phyloP scores from a whole-genome alignment of 2,329 filamentous ascomycete genomes.

The Sporothrix pallida region DNA sequence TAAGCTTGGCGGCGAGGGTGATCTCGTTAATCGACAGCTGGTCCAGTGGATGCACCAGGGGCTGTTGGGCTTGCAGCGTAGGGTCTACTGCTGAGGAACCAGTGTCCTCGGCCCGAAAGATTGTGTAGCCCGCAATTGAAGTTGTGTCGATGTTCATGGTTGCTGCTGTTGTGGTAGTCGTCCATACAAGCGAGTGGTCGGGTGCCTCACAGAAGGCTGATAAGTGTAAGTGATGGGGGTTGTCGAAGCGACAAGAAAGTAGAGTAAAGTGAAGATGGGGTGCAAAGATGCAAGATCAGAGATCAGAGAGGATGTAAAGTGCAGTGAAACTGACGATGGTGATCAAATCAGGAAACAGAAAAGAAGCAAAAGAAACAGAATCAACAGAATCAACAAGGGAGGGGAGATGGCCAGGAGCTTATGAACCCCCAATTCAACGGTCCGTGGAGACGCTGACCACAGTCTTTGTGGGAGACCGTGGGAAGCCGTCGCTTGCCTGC shows the following conservation, averaged over 20 bases:
- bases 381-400: neutral
- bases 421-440: slow-evolving; percentile 13
- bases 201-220: slow-evolving; percentile 18
- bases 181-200: slow-evolving; percentile 36
- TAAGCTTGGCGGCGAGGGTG: slow-evolving; percentile 62
- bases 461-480: neutral
- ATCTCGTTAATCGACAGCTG: slow-evolving; percentile 63
- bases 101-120: slow-evolving; percentile 52
- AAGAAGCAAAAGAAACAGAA: neutral
- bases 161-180: slow-evolving; percentile 35
- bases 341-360: neutral
- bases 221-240: neutral
- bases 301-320: neutral
- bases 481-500: slow-evolving; percentile 1
- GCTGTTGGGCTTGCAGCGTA: slow-evolving; percentile 41
- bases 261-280: neutral
- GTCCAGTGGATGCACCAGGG: slow-evolving; percentile 51
- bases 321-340: slow-evolving; percentile 1
- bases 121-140: slow-evolving; percentile 54
- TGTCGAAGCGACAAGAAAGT: slow-evolving; percentile 21
- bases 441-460: no score
- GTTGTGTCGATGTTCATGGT: slow-evolving; percentile 52
- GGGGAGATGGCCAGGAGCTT: slow-evolving; percentile 14
- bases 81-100: slow-evolving; percentile 45
- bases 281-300: slow-evolving; percentile 4